Evolutionary conservation across 2,329 filamentous ascomycete species (phyloP).

Genomic region (Stachybotrys echinatus): DNA sequence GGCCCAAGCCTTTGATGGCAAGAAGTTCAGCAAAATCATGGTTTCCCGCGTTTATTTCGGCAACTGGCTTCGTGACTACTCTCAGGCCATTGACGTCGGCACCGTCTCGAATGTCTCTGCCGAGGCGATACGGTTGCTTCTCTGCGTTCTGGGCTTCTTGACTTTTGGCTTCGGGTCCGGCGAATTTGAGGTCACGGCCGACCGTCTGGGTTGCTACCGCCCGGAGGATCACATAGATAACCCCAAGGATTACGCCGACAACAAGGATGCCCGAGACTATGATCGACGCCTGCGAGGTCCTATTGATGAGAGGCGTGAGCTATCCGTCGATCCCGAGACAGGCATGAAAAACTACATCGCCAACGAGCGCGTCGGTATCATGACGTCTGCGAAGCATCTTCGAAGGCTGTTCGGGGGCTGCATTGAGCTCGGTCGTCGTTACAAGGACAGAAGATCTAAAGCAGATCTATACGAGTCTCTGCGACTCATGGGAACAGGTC

Average conservation of each 20-base stretch:
- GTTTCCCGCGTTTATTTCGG: slow-evolving; percentile 92
- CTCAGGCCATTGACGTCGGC: slow-evolving; percentile 88
- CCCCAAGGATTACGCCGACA: slow-evolving; percentile 84
- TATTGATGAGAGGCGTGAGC: slow-evolving; percentile 71
- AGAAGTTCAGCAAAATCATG: slow-evolving; percentile 84
- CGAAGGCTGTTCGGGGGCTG: slow-evolving; percentile 66
- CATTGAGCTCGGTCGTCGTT: slow-evolving; percentile 76
- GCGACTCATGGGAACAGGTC: slow-evolving; percentile 77
- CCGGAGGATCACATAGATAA: slow-evolving; percentile 75
- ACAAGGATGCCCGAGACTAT: slow-evolving; percentile 77
- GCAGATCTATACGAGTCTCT: slow-evolving; percentile 84
- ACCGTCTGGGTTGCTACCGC: slow-evolving; percentile 76
- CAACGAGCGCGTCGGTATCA: slow-evolving; percentile 71
- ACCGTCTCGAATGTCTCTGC: slow-evolving; percentile 87
- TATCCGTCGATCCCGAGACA: slow-evolving; percentile 69
- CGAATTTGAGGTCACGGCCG: slow-evolving; percentile 79
- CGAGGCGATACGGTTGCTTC: slow-evolving; percentile 82
- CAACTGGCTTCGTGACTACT: slow-evolving; percentile 92
- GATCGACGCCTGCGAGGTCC: slow-evolving; percentile 76
- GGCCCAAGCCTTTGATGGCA: slow-evolving; percentile 48
- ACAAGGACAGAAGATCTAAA: slow-evolving; percentile 49
- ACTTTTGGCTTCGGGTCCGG: slow-evolving; percentile 80
- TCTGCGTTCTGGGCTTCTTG: slow-evolving; percentile 87
- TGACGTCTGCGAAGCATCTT: slow-evolving; percentile 75
- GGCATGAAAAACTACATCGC: slow-evolving; percentile 95